These are phyloP conservation scores for Fusarium brachygibbosum DNA, from an alignment of 2,329 filamentous ascomycete species.

Conservation along the genomic window DNA sequence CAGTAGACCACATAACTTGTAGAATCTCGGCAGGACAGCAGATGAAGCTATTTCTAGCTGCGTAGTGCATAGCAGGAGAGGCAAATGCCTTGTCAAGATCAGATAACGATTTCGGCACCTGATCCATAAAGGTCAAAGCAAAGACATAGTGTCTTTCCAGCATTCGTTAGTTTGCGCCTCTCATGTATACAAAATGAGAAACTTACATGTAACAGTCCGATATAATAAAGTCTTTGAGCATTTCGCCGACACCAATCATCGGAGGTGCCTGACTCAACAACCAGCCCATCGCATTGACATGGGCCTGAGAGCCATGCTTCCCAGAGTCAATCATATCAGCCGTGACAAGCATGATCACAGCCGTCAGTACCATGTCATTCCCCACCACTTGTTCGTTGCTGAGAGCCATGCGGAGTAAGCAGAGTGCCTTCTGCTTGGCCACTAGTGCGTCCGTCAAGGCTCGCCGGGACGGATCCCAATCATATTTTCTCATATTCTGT, in stretches of 20 bases:
- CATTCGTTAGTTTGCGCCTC: too few species aligned
- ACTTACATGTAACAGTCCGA: conserved; percentile 24
- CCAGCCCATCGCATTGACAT: conserved; percentile 15
- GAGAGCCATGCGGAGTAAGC: conserved; percentile 1
- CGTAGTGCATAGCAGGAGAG: conserved; percentile 16
- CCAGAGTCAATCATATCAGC: conserved; percentile 20
- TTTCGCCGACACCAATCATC: background rate
- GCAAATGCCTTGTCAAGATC: background rate
- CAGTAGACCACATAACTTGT: conserved; percentile 5
- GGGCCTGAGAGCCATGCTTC: conserved; percentile 20
- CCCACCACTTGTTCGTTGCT: background rate
- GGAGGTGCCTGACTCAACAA: conserved; percentile 1
- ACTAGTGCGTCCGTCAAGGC: conserved; percentile 6
- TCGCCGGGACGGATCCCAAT: background rate
- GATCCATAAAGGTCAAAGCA: conserved; percentile 15
- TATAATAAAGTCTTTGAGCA: conserved; percentile 20
- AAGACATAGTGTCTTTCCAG: conserved; percentile 18
- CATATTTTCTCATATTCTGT: fast-evolving
- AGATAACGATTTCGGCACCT: background rate
- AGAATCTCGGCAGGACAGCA: conserved; percentile 22
- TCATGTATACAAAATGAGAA: too few species aligned
- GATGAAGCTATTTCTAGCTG: conserved; percentile 19
- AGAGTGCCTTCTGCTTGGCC: conserved; percentile 4
- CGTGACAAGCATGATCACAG: conserved; percentile 5
- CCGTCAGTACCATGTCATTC: conserved; percentile 5